A percentile compares a stretch with the other conserved stretches of the same genome.
Evolutionary conservation across 495 filamentous ascomycete species (phyloP).

Genomic region (Neurospora sp.): DNA sequence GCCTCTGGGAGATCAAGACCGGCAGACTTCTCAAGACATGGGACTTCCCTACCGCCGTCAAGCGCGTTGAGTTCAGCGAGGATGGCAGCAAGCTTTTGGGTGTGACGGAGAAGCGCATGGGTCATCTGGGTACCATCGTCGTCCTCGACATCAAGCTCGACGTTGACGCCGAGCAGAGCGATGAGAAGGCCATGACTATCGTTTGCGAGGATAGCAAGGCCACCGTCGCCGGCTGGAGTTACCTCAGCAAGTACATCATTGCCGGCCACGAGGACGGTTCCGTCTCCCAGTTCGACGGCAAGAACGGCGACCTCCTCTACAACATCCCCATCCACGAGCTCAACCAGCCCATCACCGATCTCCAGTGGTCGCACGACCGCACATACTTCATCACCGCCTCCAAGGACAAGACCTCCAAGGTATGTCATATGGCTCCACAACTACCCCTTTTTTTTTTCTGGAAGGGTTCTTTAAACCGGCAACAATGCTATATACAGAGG

Average conservation of each 20-base stretch:
- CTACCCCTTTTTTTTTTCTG: not conserved
- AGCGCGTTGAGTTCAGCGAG: conserved; percentile 90
- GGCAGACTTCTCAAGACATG: conserved; percentile 90
- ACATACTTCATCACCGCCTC: conserved; percentile 97
- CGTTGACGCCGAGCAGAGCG: conserved; percentile 67
- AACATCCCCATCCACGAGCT: conserved; percentile 74
- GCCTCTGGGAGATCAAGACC: conserved; percentile 91
- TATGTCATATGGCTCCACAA: conserved; percentile 22
- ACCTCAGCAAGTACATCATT: conserved; percentile 84
- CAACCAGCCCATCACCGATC: conserved; percentile 76
- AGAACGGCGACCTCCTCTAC: conserved; percentile 76
- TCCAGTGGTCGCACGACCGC: conserved; percentile 88
- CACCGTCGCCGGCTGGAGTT: conserved; percentile 94
- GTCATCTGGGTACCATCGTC: conserved; percentile 83
- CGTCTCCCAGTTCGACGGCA: conserved; percentile 89
- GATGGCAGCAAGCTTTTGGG: conserved; percentile 83
- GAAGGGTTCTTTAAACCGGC: not conserved
- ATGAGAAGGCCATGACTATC: conserved; percentile 73
- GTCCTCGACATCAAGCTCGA: conserved; percentile 79
- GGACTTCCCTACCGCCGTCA: conserved; percentile 93
- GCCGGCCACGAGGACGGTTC: conserved; percentile 94
- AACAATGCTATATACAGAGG: not conserved
- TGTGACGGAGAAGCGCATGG: conserved; percentile 97
- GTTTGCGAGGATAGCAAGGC: conserved; percentile 91
- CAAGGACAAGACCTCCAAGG: conserved; percentile 95